Evolutionary conservation across 371 early-diverging fungal species (phyloP), one percentile per base, ranked within the genome.

Genomic region (Lichtheimia ornata): DNA sequence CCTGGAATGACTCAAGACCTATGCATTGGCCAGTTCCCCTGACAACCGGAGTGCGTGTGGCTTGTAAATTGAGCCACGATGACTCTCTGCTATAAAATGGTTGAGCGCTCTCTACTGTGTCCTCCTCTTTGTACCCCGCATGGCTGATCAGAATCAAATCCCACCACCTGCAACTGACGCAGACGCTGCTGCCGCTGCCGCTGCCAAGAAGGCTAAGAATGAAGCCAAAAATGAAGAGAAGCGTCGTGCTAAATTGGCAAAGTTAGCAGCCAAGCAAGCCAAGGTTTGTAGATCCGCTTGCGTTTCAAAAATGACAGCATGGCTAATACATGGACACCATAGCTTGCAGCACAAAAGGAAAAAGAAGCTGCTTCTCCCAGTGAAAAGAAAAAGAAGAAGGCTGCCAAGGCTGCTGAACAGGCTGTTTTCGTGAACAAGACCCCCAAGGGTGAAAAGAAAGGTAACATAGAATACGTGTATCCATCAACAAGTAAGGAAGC

Each of bases 361-460:
- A 66, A 77, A 35, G 61, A 68, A 14, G 70, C 63, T 24, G 72
- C 66, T 41, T 52, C 35, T 35, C 71, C 65, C 69, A 84, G 60
- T 42, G 73, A 90, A 72, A 82, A 88, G 62, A 87, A 86, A 73
- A 83, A 84, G 69, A 76, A 74, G 60, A 86, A 85, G 67, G 66
- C 68, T 35, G 77, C 74, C 47, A 80, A 82, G 63, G 74, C 76
- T n/a, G 74, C 82, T 54, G 66, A 73, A 50, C 87, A 83, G 24
- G 25, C 62, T 50, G 87, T 68, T n/a, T 88, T 79, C 65, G 92
- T 95, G 45, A 89, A 93, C 80, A 89, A 84, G 53, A 95, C 94
- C 3, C 93, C 92, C 5, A 79, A 83, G 63, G 98, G 98, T 40
- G 92, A 92, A 71, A 98, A 96, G 87, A 98, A 97, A 79, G 81